Base-by-base conservation (phyloP, 495 filamentous ascomycete species). In the Daldinia grandis region DNA sequence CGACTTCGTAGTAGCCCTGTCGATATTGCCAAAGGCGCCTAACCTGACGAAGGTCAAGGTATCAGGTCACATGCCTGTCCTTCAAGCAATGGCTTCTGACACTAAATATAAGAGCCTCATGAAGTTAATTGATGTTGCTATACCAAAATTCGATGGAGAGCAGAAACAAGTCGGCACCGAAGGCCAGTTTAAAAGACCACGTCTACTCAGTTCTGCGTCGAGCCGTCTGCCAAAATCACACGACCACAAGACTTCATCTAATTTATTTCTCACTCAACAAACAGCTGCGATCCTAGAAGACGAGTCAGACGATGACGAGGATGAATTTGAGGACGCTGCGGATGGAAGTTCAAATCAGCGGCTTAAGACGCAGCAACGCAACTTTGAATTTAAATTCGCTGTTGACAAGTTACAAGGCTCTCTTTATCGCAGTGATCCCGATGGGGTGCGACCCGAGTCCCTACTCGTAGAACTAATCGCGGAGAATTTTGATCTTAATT, bases 31-130 rank as follows among this genome's bases (percentile, higher is more conserved):
- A 1, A 97, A 97, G 78, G 91, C 92, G 25, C 91, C 94, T 0
- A 94, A 97, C 72, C 85, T 99, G n/a, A 95, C 95, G 4, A 94
- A 93, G 76, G 90, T 98, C 57, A 89, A 90, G 31, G 88, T 99
- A 40, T 95, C 93, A 1, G 95, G 95, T 3, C 93, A 97, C 75
- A 85, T 99, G 30, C 95, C 95, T 2, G 90, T 98, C 15, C 85
- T 99, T 10, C 95, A 97, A 80, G 95, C 92, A 30, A 93, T 89
- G 0, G 90, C 94, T 38, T 97, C 94, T 0, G 95, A 99, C 73
- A 90, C 89, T 42, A 99, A 98, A 77, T 99, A 99, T 78, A 98
- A 97, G 79, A 92, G 88, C 6, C 76, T 98, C 57, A 98, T 99
- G 96, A 95, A 90, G 72, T 82, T 99, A 56, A 94, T 99, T 65